Evolutionary conservation across 2,329 filamentous ascomycete genomes (phyloP).

Genomic region (Aureobasidium sp.): DNA sequence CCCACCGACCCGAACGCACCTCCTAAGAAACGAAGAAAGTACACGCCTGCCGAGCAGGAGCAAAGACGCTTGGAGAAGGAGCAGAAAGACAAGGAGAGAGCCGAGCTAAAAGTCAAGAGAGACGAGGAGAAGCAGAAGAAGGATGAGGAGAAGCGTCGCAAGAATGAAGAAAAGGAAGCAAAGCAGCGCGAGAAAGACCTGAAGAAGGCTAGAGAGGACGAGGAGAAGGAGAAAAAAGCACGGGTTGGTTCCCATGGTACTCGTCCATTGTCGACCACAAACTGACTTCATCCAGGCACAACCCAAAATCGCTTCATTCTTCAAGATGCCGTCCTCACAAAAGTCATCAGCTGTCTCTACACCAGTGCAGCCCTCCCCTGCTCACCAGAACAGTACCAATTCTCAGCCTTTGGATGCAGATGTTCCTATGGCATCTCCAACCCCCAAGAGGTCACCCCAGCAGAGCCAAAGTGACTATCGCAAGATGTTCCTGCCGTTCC

Average conservation of each 20-base stretch:
- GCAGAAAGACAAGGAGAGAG: conserved; percentile 27
- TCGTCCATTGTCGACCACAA: background rate
- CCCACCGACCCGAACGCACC: background rate
- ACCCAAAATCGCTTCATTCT: conserved; percentile 22
- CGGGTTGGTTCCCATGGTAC: conserved; percentile 25
- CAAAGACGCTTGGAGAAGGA: conserved; percentile 31
- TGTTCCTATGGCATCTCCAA: background rate
- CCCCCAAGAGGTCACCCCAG: background rate
- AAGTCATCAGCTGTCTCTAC: conserved; percentile 15
- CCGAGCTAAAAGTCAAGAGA: conserved; percentile 23
- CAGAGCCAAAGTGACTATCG: conserved; percentile 33
- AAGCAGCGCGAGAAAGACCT: conserved; percentile 38
- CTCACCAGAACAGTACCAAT: background rate
- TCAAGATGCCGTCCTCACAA: conserved; percentile 22
- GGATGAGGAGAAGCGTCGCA: conserved; percentile 28
- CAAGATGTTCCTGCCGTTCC: conserved; percentile 72
- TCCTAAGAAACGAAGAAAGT: conserved; percentile 32
- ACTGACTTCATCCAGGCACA: conserved; percentile 21
- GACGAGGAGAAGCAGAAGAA: conserved; percentile 24
- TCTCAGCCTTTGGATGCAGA: conserved; percentile 17
- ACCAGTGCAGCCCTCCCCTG: background rate
- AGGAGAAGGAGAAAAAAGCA: conserved; percentile 30
- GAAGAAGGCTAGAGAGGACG: conserved; percentile 38
- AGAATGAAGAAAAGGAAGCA: conserved; percentile 33
- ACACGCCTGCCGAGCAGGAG: conserved; percentile 37